These are phyloP conservation scores for Prunus dulcis DNA, from an alignment of 306 rosid species.

Conservation along the genomic window DNA sequence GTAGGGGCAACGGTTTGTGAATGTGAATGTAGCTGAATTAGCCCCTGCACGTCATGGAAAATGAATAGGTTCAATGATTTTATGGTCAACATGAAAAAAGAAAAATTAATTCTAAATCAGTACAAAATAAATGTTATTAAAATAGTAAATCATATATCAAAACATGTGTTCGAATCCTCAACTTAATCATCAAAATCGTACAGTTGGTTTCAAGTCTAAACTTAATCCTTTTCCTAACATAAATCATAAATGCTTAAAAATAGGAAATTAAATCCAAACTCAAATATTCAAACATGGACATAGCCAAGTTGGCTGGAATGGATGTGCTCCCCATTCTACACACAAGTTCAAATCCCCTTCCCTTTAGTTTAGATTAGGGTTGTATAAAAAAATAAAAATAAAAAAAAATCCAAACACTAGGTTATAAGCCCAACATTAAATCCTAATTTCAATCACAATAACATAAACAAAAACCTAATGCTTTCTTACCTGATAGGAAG, in stretches of 20 bases:
- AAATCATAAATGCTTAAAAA: not conserved
- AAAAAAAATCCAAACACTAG: no score
- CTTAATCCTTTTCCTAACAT: not conserved
- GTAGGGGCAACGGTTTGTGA: conserved; percentile 6
- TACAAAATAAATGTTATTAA: no score
- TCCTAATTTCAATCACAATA: no score
- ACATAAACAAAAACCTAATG: no score
- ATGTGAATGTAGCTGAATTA: conserved; percentile 1
- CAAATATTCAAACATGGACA: not conserved
- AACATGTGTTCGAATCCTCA: not conserved
- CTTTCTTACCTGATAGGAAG: not conserved
- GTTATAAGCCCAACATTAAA: no score
- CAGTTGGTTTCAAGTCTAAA: not conserved
- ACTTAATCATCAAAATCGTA: not conserved
- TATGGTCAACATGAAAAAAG: not conserved
- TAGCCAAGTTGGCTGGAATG: no score
- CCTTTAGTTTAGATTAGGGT: no score
- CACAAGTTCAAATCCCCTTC: no score
- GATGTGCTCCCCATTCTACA: no score
- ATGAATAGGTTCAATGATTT: not conserved
- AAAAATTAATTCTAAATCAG: not conserved
- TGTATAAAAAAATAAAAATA: no score
- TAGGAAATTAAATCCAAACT: not conserved
- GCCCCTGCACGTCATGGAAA: conserved; percentile 6
- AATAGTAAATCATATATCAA: no score